Base-by-base conservation (phyloP, 2,329 filamentous ascomycete species). In the Ramichloridium luteum region DNA sequence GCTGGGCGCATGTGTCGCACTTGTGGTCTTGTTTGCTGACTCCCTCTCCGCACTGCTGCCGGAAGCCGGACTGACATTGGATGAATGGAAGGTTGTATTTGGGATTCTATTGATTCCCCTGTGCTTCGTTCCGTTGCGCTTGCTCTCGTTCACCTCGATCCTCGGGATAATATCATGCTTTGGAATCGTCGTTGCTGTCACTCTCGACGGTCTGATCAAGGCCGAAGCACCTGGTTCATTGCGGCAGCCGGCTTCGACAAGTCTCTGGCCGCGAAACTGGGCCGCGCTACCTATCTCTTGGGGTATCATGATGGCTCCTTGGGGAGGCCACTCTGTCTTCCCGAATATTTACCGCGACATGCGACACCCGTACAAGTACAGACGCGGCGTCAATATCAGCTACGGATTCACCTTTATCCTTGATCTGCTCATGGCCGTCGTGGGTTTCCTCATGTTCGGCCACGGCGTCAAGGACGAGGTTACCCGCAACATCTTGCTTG, bases 21-120 rank as follows among this genome's bases (percentile, higher is more conserved):
- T 93, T 3, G 72, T 93, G 17, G 82, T 93, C 13, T 70, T 94
- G n/a, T 96, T 96, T 55, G 82, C 83, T n/a, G 90, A 96, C 59
- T 92, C 82, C 27, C 67, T 96, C 46, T 65, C 82, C 47, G 70
- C 82, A 10, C 60, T 96, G 13, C 72, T 94, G 30, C 81, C 84
- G 0, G 74, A 71, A 0, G 59, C 80, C 40, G 74, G 70, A 28
- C 61, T 80, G 4, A 67, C 72, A 0, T n/a, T 23, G 8, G 20
- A 23, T 23, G 63, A 73, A 38, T 96, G 88, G 86, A 96, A 96
- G 59, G 64, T 88, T 17, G 57, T 93, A 16, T 92, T 85, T 54
- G 78, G 82, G 11, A 38, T 83, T 12, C 63, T 93, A 33, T 64
- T 96, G 43, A 64, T 92, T 36, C 81, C 85, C 9, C 65, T 96